Evolutionary conservation across 495 filamentous ascomycete species (phyloP).

Genomic region (Podospora fimiseda): DNA sequence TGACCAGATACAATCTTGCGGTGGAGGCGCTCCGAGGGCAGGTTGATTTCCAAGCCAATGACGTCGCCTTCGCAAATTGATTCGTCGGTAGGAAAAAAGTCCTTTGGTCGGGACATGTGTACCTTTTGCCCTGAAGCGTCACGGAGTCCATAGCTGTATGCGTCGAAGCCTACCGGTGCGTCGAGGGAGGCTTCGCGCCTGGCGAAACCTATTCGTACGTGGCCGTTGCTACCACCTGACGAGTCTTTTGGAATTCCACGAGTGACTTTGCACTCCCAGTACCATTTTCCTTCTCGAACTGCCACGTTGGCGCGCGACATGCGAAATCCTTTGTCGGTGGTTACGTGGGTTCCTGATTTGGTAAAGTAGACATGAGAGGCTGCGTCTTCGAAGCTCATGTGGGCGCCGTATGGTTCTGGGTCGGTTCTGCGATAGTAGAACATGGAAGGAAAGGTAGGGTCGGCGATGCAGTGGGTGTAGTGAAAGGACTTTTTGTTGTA

Average conservation of each 20-base stretch:
- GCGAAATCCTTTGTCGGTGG: slow-evolving; percentile 73
- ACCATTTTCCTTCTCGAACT: slow-evolving; percentile 84
- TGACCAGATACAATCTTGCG: slow-evolving; percentile 79
- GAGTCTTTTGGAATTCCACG: slow-evolving; percentile 48
- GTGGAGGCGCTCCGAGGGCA: slow-evolving; percentile 79
- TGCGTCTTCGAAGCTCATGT: slow-evolving; percentile 87
- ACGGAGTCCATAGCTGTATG: slow-evolving; percentile 90
- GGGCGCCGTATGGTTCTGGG: slow-evolving; percentile 67
- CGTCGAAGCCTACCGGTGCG: slow-evolving; percentile 90
- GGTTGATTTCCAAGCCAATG: slow-evolving; percentile 85
- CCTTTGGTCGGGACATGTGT: slow-evolving; percentile 84
- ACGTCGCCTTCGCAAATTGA: slow-evolving; percentile 78
- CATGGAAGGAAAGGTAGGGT: slow-evolving; percentile 75
- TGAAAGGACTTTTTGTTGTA: slow-evolving; percentile 87
- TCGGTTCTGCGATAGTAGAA: slow-evolving; percentile 88
- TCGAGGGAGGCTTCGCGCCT: slow-evolving; percentile 85
- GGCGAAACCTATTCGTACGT: slow-evolving; percentile 87
- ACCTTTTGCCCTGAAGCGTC: slow-evolving; percentile 87
- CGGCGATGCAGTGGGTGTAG: slow-evolving; percentile 86
- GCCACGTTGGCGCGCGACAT: slow-evolving; percentile 86
- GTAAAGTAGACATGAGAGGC: slow-evolving; percentile 70
- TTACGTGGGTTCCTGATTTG: slow-evolving; percentile 52
- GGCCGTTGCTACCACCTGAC: slow-evolving; percentile 48
- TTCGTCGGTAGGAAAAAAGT: slow-evolving; percentile 72
- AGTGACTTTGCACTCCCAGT: slow-evolving; percentile 88